Conservation (phyloP, 2,329 filamentous ascomycete species). For the Aotearoamyces nothofagi region DNA sequence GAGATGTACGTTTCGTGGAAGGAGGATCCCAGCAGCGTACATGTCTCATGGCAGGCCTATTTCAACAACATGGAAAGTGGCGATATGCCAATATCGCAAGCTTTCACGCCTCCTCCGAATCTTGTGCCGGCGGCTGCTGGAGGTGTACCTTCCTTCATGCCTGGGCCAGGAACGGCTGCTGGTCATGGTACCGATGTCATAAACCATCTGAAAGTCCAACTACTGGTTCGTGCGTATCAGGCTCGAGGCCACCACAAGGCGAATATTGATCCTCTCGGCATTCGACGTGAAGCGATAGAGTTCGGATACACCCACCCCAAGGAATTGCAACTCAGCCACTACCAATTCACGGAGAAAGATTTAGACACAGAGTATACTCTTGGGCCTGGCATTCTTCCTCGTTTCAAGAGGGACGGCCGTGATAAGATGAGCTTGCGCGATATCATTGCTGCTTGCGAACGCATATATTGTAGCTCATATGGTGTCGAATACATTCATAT, state of each 20-base stretch:
- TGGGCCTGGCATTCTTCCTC: constrained; percentile 85
- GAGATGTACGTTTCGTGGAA: constrained; percentile 99
- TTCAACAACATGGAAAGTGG: constrained; percentile 99
- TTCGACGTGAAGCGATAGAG: constrained; percentile 69
- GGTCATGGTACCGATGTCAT: constrained; percentile 68
- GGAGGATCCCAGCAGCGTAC: constrained; percentile 80
- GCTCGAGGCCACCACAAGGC: constrained; percentile 97
- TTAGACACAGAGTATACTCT: constrained; percentile 83
- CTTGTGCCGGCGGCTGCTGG: constrained; percentile 72
- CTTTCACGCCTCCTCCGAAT: constrained; percentile 89
- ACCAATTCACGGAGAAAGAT: constrained; percentile 89
- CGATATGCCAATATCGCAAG: constrained; percentile 93
- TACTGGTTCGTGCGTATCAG: constrained; percentile 94
- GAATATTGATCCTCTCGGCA: constrained; percentile 89
- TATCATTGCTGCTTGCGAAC: constrained; percentile 85
- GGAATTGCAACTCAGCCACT: constrained; percentile 85
- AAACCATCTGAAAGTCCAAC: constrained; percentile 95
- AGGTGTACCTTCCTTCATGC: constrained; percentile 58
- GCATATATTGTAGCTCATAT: constrained; percentile 93
- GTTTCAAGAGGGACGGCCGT: constrained; percentile 76
- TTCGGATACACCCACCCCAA: constrained; percentile 81
- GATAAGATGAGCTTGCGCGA: constrained; percentile 96
- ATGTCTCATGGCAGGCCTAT: constrained; percentile 98
- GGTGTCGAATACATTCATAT: constrained; percentile 99
- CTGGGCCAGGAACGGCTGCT: constrained; percentile 48